phyloP scores from a whole-genome alignment of 495 filamentous ascomycete species.

The Aspergillus campestris region DNA sequence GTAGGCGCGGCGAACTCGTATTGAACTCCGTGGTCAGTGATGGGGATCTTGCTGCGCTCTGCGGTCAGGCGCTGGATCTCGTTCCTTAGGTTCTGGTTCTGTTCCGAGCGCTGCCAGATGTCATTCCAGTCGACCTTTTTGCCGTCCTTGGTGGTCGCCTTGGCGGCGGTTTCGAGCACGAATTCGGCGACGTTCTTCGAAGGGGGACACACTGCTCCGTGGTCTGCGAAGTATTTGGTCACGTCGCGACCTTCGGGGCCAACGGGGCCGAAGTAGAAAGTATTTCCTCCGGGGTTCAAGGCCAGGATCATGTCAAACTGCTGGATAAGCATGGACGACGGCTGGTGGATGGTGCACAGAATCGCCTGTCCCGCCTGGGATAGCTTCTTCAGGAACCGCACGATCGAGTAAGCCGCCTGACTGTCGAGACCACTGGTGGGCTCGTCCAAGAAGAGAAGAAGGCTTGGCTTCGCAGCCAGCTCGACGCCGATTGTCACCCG shows the following conservation, averaged over 20 bases:
- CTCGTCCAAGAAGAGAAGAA: slow-evolving; percentile 77
- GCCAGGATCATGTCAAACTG: slow-evolving; percentile 72
- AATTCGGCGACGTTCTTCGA: slow-evolving; percentile 77
- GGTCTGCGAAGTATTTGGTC: slow-evolving; percentile 57
- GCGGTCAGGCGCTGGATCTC: slow-evolving; percentile 55
- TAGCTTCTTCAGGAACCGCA: slow-evolving; percentile 78
- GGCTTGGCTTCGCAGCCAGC: slow-evolving; percentile 74
- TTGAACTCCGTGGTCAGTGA: slow-evolving; percentile 28
- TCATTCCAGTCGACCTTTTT: slow-evolving; percentile 58
- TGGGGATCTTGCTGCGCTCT: slow-evolving; percentile 43
- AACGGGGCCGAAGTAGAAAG: slow-evolving; percentile 67
- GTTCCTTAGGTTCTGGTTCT: slow-evolving; percentile 40
- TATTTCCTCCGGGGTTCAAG: slow-evolving; percentile 60
- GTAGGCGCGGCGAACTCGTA: slow-evolving; percentile 59
- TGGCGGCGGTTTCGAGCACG: slow-evolving; percentile 72
- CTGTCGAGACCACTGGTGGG: slow-evolving; percentile 78
- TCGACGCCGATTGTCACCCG: slow-evolving; percentile 88
- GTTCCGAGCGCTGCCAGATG: slow-evolving; percentile 57
- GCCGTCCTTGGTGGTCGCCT: slow-evolving; percentile 42
- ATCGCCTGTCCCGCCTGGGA: slow-evolving; percentile 66
- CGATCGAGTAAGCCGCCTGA: slow-evolving; percentile 74
- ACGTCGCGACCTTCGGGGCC: slow-evolving; percentile 55
- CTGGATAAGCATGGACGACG: slow-evolving; percentile 60
- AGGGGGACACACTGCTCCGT: slow-evolving; percentile 51
- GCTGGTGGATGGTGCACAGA: slow-evolving; percentile 79